Base-by-base conservation (phyloP, 768 basidiomycete species). In the Boletus speciosus region DNA sequence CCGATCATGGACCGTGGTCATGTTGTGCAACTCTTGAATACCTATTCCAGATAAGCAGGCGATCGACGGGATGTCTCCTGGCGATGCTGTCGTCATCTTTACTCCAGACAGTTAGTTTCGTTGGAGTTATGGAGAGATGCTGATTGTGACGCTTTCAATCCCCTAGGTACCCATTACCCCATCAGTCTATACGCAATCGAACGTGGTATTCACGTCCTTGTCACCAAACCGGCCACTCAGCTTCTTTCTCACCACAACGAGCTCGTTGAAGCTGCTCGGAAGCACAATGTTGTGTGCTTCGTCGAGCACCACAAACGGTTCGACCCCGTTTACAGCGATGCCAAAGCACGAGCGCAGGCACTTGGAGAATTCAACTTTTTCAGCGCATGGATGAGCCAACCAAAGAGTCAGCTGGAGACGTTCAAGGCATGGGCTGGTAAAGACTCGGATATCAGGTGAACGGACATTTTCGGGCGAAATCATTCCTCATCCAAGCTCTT, bases 311-410 rank as follows among this genome's bases (percentile, higher is more conserved):
- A 93, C 74, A 93, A 93, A 68, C 82, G 90, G 45, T 91, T 86
- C 64, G 93, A 96, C 71, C 94, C 94, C 6, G 92, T 87, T 12
- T 96, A 97, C 76, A 88, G 88, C 63, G 93, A 97, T 67, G 94
- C 93, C 37, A 86, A 84, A 63, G 86, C 84, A 5, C 84, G 87
- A 49, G 88, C 88, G 29, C 80, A 78, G 27, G 72, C 80, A 7
- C 78, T 95, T 25, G 92, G 93, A 34, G 91, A 95, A 71, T 93
- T 94, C 75, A 96, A 94, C 74, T 96, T 93, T 73, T 96, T 93
- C 82, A 90, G 77, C 61, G 90, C 93, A 36, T 96, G 94, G 92
- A 97, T 97, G 94, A 93, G 90, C 65, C 94, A 96, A 70, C 94
- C 94, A 40, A 97, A 97, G 74, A 86, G 83, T 63, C 94, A 97